Evolutionary conservation across 2,329 filamentous ascomycete genomes (phyloP).

Genomic region (Talaromyces rugulosus): DNA sequence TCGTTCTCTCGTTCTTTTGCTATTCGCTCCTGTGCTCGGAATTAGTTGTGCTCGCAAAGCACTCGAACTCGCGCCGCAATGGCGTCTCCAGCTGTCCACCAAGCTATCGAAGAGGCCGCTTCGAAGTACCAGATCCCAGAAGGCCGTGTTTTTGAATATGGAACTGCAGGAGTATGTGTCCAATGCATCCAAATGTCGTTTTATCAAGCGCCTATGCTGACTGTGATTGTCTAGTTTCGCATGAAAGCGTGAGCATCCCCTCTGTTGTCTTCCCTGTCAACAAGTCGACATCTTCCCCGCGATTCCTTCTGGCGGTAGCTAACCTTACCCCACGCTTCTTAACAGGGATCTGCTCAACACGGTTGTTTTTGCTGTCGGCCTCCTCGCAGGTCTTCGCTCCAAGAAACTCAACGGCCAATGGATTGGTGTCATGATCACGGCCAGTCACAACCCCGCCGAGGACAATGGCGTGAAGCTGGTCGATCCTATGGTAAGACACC

Average conservation of each 20-base stretch:
- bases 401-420: slow-evolving; percentile 84
- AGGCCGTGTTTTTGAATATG: slow-evolving; percentile 54
- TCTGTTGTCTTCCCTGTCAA: slow-evolving; percentile 21
- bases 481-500: slow-evolving; percentile 68
- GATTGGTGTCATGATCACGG: slow-evolving; percentile 95
- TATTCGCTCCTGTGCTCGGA: background rate
- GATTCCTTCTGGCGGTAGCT: slow-evolving; percentile 3
- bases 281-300: slow-evolving; percentile 21
- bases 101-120: slow-evolving; percentile 45
- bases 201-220: background rate
- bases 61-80: slow-evolving; percentile 28
- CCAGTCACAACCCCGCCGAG: slow-evolving; percentile 82
- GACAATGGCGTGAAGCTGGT: slow-evolving; percentile 96
- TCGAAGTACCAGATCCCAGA: slow-evolving; percentile 47
- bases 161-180: slow-evolving; percentile 55
- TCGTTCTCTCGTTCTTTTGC: background rate
- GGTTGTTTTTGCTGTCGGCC: slow-evolving; percentile 86
- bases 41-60: background rate
- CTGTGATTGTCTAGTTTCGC: slow-evolving; percentile 50
- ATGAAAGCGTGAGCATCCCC: slow-evolving; percentile 60
- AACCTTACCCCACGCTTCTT: slow-evolving; percentile 23
- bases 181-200: slow-evolving; percentile 25
- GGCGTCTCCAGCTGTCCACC: slow-evolving; percentile 39
- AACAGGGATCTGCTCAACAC: slow-evolving; percentile 75
- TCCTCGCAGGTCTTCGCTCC: slow-evolving; percentile 82